Evolutionary conservation across 306 rosid species (phyloP).

Genomic region (Ormosia emarginata): DNA sequence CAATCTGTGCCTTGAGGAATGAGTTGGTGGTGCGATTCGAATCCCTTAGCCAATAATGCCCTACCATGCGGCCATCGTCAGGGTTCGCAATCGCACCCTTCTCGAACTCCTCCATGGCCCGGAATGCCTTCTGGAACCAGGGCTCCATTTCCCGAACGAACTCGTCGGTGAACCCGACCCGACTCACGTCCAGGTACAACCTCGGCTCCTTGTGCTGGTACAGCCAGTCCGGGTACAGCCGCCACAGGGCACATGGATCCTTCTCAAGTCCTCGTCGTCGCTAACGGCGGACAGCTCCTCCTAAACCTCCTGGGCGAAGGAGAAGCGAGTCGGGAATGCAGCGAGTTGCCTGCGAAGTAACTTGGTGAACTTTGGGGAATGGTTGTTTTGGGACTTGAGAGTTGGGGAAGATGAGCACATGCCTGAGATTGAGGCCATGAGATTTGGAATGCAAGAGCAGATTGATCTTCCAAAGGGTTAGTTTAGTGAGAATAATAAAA

Average conservation of each 20-base stretch:
- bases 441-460: no score
- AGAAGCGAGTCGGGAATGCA: slow-evolving; percentile 25
- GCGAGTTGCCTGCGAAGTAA: no score
- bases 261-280: slow-evolving; percentile 47
- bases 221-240: slow-evolving; percentile 74
- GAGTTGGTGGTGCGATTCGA: slow-evolving; percentile 65
- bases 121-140: no score
- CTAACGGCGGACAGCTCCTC: slow-evolving; percentile 36
- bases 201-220: slow-evolving; percentile 92
- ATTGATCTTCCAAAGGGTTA: no score
- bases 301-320: slow-evolving; percentile 64
- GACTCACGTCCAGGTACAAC: slow-evolving; percentile 75
- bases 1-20: slow-evolving; percentile 62
- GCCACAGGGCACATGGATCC: no score
- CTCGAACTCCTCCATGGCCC: slow-evolving; percentile 83
- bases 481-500: no score
- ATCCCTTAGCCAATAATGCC: slow-evolving; percentile 89
- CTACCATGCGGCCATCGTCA: slow-evolving; percentile 93
- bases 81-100: slow-evolving; percentile 92
- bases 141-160: slow-evolving; percentile 79
- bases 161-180: slow-evolving; percentile 89
- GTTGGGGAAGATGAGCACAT: no score
- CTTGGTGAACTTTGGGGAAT: no score
- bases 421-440: no score
- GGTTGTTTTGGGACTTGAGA: no score